A percentile compares a stretch with the other conserved stretches of the same genome.
Evolutionary conservation across 192 early-diverging fungal genomes (phyloP).

Genomic region (Entophlyctis luteolus): DNA sequence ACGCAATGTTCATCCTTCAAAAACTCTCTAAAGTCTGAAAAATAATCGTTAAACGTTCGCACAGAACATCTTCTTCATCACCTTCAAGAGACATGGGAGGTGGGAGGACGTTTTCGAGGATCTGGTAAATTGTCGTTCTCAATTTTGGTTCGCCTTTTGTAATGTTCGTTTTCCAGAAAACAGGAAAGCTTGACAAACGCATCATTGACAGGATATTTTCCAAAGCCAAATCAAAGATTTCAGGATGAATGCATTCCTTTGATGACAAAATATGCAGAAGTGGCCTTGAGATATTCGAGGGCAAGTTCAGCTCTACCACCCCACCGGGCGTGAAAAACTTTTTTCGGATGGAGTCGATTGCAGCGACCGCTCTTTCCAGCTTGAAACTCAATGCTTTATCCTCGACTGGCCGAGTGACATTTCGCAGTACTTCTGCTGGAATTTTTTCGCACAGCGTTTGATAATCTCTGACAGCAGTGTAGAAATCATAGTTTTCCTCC

Average conservation of each 20-base stretch:
- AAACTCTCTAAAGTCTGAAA: constrained; percentile 15
- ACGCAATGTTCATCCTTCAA: constrained; percentile 8
- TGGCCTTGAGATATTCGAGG: constrained; percentile 17
- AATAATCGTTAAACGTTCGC: neutral
- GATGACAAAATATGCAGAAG: constrained; percentile 6
- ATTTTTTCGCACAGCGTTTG: constrained; percentile 3
- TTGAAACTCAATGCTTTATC: neutral
- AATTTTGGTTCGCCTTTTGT: constrained; percentile 2
- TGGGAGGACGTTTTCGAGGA: neutral
- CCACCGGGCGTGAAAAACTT: constrained; percentile 16
- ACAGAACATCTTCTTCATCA: neutral
- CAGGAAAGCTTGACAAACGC: constrained; percentile 31
- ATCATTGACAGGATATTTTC: constrained; percentile 30
- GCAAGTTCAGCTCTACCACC: constrained; percentile 32
- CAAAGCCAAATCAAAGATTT: constrained; percentile 29
- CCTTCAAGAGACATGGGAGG: constrained; percentile 3
- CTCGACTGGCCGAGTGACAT: neutral
- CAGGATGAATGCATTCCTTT: constrained; percentile 25
- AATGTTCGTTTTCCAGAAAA: constrained; percentile 26
- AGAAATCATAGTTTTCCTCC: constrained; percentile 20
- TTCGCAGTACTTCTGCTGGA: neutral
- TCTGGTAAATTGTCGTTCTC: neutral
- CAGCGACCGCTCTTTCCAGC: neutral
- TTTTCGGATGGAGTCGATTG: constrained; percentile 9
- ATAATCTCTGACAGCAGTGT: constrained; percentile 3